Conservation (phyloP, 2,329 filamentous ascomycete species). For the Cadophora sp. region DNA sequence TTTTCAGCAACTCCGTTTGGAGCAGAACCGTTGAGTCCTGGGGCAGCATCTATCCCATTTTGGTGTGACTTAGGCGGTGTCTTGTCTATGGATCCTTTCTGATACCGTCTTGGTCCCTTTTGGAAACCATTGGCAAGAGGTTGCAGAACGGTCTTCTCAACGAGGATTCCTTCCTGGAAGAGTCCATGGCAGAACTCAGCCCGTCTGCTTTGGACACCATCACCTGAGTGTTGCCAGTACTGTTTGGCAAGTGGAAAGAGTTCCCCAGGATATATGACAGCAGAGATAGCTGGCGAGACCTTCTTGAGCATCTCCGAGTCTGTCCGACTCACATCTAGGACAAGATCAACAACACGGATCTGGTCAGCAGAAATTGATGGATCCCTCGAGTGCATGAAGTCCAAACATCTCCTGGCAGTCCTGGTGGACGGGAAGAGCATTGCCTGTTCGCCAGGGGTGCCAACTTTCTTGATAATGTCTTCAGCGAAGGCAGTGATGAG, state of each 20-base stretch:
- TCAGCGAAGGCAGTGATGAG: slow-evolving; percentile 76
- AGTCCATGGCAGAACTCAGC: slow-evolving; percentile 87
- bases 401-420: slow-evolving; percentile 74
- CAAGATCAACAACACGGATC: slow-evolving; percentile 66
- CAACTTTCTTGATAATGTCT: slow-evolving; percentile 70
- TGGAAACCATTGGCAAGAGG: slow-evolving; percentile 35
- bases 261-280: slow-evolving; percentile 73
- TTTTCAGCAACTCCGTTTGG: slow-evolving; percentile 39
- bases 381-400: slow-evolving; percentile 71
- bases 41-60: slow-evolving; percentile 12
- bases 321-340: slow-evolving; percentile 63
- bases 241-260: slow-evolving; percentile 80
- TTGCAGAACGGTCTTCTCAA: slow-evolving; percentile 51
- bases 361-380: slow-evolving; percentile 56
- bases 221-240: slow-evolving; percentile 97
- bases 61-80: slow-evolving; percentile 36
- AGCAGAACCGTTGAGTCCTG: neutral
- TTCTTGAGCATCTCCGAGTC: slow-evolving; percentile 58
- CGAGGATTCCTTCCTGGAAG: slow-evolving; percentile 72
- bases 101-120: slow-evolving; percentile 79
- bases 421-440: slow-evolving; percentile 82
- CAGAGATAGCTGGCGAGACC: slow-evolving; percentile 67
- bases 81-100: slow-evolving; percentile 62
- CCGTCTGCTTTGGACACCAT: slow-evolving; percentile 88
- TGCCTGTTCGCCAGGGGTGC: slow-evolving; percentile 67